phyloP scores from a whole-genome alignment of 192 early-diverging fungal genomes.

The Rhizophagus sp. region DNA sequence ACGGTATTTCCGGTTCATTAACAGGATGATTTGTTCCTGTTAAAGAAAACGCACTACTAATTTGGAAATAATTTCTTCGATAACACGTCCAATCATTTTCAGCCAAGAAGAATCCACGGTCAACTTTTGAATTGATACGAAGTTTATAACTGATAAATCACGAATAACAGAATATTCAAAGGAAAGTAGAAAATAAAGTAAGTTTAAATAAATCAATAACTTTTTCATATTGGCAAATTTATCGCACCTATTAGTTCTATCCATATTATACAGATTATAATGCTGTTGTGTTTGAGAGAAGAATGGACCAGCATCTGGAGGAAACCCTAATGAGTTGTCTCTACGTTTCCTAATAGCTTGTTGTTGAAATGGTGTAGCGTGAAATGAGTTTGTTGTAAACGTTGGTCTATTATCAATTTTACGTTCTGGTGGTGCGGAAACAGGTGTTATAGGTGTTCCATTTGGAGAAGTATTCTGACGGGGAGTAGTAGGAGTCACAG shows the following conservation, averaged over 20 bases:
- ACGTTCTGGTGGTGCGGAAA: background rate
- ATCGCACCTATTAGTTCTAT: constrained; percentile 52
- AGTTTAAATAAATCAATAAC: background rate
- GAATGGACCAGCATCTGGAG: constrained; percentile 61
- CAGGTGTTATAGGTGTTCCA: constrained; percentile 1
- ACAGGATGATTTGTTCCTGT: constrained; percentile 40
- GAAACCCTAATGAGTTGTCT: constrained; percentile 11
- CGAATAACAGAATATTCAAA: constrained; percentile 5
- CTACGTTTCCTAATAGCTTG: constrained; percentile 18
- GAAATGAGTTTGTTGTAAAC: constrained; percentile 5
- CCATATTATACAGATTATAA: constrained; percentile 61
- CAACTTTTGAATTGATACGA: constrained; percentile 75
- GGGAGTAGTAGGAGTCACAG: constrained; percentile 12
- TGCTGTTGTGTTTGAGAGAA: constrained; percentile 69
- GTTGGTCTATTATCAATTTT: constrained; percentile 17
- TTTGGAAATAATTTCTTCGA: constrained; percentile 92
- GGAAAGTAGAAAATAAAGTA: background rate
- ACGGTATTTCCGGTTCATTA: constrained; percentile 54
- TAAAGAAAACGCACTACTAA: constrained; percentile 66
- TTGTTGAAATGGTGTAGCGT: constrained; percentile 19
- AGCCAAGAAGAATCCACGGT: constrained; percentile 91
- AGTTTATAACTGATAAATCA: constrained; percentile 49
- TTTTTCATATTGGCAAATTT: background rate
- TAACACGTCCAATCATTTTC: constrained; percentile 93
- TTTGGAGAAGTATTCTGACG: constrained; percentile 20